These are phyloP conservation scores for Balakata baccata DNA, from an alignment of 345 rosid species.

Conservation along the genomic window DNA sequence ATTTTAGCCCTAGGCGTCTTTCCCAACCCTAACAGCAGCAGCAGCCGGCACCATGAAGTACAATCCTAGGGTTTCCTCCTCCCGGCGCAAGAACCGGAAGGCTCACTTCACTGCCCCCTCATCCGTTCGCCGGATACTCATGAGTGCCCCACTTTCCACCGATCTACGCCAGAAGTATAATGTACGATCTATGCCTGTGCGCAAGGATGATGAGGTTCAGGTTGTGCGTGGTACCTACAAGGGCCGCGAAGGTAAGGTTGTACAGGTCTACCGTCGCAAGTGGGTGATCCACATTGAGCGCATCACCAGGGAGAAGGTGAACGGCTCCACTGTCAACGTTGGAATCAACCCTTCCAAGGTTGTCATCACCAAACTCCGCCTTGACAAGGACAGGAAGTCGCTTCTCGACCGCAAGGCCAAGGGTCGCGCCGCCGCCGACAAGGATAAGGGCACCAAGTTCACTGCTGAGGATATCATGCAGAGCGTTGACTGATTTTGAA, in stretches of 20 bases:
- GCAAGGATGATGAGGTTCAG: constrained; percentile 83
- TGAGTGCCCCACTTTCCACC: constrained; percentile 66
- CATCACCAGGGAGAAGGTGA: constrained; percentile 75
- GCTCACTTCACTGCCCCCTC: constrained; percentile 75
- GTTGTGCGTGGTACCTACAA: constrained; percentile 77
- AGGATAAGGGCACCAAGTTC: constrained; percentile 78
- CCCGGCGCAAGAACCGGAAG: constrained; percentile 79
- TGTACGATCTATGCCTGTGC: constrained; percentile 74
- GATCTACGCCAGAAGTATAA: constrained; percentile 78
- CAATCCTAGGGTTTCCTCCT: constrained; percentile 67
- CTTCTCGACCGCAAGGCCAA: constrained; percentile 71
- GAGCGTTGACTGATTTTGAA: constrained; percentile 41
- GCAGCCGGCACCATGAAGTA: constrained; percentile 48
- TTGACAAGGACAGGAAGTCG: constrained; percentile 72
- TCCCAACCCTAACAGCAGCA: constrained; percentile 8
- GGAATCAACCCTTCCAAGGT: constrained; percentile 72
- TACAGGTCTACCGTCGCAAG: constrained; percentile 69
- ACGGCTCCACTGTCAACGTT: constrained; percentile 74
- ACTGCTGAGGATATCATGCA: constrained; percentile 79
- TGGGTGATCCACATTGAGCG: constrained; percentile 89
- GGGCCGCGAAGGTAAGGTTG: constrained; percentile 79
- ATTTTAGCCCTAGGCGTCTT: not conserved
- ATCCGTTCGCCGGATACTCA: constrained; percentile 63
- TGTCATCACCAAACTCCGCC: constrained; percentile 65
- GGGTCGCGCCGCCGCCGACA: constrained; percentile 72